Evolutionary conservation across 495 filamentous ascomycete species (phyloP).

Genomic region (Pseudoneurospora amorphoporcata): DNA sequence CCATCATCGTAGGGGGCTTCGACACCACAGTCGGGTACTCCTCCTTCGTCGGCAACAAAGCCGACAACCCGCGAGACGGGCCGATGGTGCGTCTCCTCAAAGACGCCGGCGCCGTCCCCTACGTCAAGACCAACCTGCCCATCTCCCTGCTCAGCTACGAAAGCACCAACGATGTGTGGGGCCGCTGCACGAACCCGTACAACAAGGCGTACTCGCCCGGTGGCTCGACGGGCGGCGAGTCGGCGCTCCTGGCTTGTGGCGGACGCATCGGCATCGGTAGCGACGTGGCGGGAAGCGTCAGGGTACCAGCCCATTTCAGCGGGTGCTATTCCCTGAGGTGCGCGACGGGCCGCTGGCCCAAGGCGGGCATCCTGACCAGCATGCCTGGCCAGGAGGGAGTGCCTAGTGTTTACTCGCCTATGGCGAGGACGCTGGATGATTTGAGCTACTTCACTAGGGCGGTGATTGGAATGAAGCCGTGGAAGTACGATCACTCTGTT

Average conservation of each 20-base stretch:
- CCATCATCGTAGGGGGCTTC: constrained; percentile 74
- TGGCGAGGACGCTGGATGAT: constrained; percentile 82
- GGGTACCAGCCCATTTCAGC: constrained; percentile 80
- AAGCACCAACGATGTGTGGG: constrained; percentile 84
- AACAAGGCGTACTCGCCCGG: constrained; percentile 77
- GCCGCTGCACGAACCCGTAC: constrained; percentile 74
- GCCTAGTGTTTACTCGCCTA: constrained; percentile 80
- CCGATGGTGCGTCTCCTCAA: constrained; percentile 68
- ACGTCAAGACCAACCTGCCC: constrained; percentile 92
- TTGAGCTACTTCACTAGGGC: constrained; percentile 75
- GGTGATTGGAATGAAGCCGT: constrained; percentile 75
- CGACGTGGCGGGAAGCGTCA: constrained; percentile 87
- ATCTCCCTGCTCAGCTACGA: constrained; percentile 89
- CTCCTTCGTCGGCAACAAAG: constrained; percentile 55
- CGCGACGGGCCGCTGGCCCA: constrained; percentile 93
- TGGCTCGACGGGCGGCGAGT: constrained; percentile 85
- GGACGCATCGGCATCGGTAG: constrained; percentile 91
- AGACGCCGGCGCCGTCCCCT: constrained; percentile 91
- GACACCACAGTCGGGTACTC: constrained; percentile 82
- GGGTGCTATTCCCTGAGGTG: constrained; percentile 87
- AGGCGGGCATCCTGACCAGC: constrained; percentile 70
- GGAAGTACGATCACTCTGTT: constrained; percentile 81
- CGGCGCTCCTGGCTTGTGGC: constrained; percentile 74
- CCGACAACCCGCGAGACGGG: constrained; percentile 47
- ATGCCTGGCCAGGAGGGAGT: constrained; percentile 95